Evolutionary conservation across 352 stramenopile genomes (phyloP).

Genomic region (Elongisporangium prolatum): DNA sequence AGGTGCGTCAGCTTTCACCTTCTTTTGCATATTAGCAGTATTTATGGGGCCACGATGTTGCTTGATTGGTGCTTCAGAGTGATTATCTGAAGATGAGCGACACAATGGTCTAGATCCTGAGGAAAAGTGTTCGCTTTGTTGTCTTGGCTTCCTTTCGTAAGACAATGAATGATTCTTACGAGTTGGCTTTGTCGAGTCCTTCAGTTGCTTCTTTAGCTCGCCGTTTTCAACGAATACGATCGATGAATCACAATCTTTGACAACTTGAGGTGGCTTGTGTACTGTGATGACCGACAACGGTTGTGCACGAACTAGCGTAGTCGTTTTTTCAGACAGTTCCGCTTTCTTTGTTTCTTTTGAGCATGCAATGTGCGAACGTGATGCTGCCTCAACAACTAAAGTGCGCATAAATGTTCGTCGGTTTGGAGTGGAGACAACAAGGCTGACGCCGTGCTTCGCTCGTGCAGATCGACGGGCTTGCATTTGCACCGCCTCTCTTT

Average conservation of each 20-base stretch:
- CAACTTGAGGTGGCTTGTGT: not conserved
- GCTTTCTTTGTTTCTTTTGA: not conserved
- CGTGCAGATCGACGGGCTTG: not conserved
- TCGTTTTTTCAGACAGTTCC: not conserved
- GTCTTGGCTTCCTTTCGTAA: not conserved
- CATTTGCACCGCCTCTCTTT: conserved; percentile 8
- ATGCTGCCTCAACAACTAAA: not conserved
- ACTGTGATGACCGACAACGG: not conserved
- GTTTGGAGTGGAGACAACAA: not conserved
- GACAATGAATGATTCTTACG: not conserved
- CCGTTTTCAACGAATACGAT: not conserved
- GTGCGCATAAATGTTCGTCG: not conserved
- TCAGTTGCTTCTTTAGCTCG: not conserved
- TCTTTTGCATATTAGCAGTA: not conserved
- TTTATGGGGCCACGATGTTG: not conserved
- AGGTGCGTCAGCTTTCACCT: not conserved
- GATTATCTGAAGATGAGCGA: not conserved
- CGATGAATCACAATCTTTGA: not conserved
- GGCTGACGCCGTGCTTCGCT: not conserved
- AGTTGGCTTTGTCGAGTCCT: not conserved
- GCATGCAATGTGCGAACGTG: not conserved
- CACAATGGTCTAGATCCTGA: not conserved
- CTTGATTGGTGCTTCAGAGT: not conserved
- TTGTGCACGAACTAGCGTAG: not conserved
- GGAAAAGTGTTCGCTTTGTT: not conserved